Percentiles rank a stretch among this genome's conserved stretches.
These are phyloP conservation scores for Lentinula sp. DNA, from an alignment of 768 basidiomycete genomes.

Conservation along the genomic window DNA sequence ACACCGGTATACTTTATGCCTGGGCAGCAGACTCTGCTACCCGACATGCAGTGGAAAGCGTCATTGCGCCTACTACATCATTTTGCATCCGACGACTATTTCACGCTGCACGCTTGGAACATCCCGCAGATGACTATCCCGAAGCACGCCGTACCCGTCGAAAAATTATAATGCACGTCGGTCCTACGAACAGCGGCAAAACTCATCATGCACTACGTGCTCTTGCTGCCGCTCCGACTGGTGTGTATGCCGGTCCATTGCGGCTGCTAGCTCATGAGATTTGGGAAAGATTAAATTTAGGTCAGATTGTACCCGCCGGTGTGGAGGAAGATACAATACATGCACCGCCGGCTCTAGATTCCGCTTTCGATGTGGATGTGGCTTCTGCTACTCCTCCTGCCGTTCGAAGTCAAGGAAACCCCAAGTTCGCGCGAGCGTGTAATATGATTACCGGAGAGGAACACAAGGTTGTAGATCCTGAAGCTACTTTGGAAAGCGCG, in stretches of 20 bases:
- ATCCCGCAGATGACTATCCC: slow-evolving; percentile 42
- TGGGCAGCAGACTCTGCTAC: slow-evolving; percentile 41
- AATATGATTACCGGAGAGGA: slow-evolving; percentile 95
- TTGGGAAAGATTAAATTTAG: slow-evolving; percentile 84
- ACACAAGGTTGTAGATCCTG: slow-evolving; percentile 55
- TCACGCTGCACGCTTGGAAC: slow-evolving; percentile 32
- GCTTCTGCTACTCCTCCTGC: slow-evolving; percentile 21
- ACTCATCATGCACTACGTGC: slow-evolving; percentile 91
- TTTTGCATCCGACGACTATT: slow-evolving; percentile 30
- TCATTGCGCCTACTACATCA: slow-evolving; percentile 26
- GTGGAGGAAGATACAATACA: slow-evolving; percentile 34
- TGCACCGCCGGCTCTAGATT: slow-evolving; percentile 17
- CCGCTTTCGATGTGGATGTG: slow-evolving; percentile 19
- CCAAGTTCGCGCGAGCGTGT: slow-evolving; percentile 54
- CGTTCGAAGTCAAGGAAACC: slow-evolving; percentile 31
- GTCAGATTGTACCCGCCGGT: slow-evolving; percentile 77
- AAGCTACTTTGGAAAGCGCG: slow-evolving; percentile 62
- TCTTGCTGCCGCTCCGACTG: slow-evolving; percentile 64
- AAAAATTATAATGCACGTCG: slow-evolving; percentile 91
- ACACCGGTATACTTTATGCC: slow-evolving; percentile 46
- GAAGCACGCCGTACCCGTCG: slow-evolving; percentile 56
- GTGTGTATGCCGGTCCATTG: slow-evolving; percentile 88
- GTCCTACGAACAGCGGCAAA: slow-evolving; percentile 97
- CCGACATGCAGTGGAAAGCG: slow-evolving; percentile 16
- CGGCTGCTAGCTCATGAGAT: slow-evolving; percentile 94